Percentiles rank a stretch among this genome's conserved stretches.
phyloP scores from a whole-genome alignment of 2,329 filamentous ascomycete species.

The Westerdykella ornata region DNA sequence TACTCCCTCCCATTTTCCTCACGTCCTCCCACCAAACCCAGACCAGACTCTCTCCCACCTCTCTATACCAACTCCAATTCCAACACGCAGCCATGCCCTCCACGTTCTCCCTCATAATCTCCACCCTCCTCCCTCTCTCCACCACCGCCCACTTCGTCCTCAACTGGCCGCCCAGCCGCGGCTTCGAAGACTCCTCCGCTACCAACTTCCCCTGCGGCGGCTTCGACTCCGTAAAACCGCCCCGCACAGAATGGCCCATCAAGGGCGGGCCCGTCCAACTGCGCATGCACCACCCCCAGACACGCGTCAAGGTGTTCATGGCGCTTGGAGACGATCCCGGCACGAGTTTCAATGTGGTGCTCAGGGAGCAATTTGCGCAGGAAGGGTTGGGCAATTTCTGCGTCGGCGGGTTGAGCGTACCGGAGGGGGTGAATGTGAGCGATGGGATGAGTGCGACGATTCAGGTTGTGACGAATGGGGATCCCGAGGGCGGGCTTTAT shows the following conservation, averaged over 20 bases:
- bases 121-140: constrained; percentile 40
- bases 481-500: constrained; percentile 57
- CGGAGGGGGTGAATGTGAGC: constrained; percentile 44
- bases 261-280: constrained; percentile 48
- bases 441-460: constrained; percentile 60
- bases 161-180: constrained; percentile 47
- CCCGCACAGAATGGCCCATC: constrained; percentile 46
- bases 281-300: constrained; percentile 47
- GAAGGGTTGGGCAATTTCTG: constrained; percentile 60
- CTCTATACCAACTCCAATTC: background rate
- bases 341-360: constrained; percentile 62
- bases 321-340: constrained; percentile 48
- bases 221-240: constrained; percentile 37
- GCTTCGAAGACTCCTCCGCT: constrained; percentile 45
- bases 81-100: constrained; percentile 24
- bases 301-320: constrained; percentile 49
- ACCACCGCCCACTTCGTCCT: constrained; percentile 52
- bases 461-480: constrained; percentile 61
- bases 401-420: constrained; percentile 53
- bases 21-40: background rate
- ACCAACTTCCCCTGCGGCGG: constrained; percentile 48
- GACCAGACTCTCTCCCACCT: background rate
- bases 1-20: background rate
- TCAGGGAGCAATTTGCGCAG: constrained; percentile 56
- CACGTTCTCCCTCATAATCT: constrained; percentile 11